Evolutionary conservation across 1,139 yeast genomes (phyloP).

Genomic region (Candida tetrigidarum): DNA sequence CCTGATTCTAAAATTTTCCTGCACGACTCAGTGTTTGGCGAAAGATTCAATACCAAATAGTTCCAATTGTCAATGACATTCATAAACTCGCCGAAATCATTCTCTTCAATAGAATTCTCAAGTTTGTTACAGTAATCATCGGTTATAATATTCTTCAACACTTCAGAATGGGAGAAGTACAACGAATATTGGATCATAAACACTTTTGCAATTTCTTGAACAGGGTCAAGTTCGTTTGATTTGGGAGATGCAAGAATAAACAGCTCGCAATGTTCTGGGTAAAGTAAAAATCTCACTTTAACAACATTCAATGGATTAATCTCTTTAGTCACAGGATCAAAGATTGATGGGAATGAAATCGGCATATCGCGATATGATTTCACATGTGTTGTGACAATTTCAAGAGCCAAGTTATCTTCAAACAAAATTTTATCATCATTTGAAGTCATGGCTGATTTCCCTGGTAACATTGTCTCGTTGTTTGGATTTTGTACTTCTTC

Average conservation of each 20-base stretch:
- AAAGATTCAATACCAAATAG: constrained; percentile 36
- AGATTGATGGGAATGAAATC: constrained; percentile 41
- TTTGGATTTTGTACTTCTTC: constrained; percentile 8
- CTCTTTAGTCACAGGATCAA: constrained; percentile 21
- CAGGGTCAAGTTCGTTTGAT: constrained; percentile 67
- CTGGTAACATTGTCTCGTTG: constrained; percentile 11
- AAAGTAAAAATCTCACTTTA: constrained; percentile 40
- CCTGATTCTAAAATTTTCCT: constrained; percentile 12
- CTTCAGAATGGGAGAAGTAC: constrained; percentile 43
- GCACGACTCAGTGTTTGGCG: constrained; percentile 29
- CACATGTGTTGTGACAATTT: constrained; percentile 31
- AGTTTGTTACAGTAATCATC: constrained; percentile 38
- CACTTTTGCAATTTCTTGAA: constrained; percentile 66
- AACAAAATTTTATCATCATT: constrained; percentile 22
- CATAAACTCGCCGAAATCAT: constrained; percentile 41
- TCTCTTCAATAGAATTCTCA: constrained; percentile 34
- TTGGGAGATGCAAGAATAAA: constrained; percentile 50
- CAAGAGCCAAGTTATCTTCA: constrained; percentile 33
- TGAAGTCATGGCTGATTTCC: constrained; percentile 22
- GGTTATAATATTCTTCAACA: constrained; percentile 38
- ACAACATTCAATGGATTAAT: constrained; percentile 36
- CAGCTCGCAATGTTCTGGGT: constrained; percentile 47
- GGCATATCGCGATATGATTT: constrained; percentile 41
- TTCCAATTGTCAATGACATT: constrained; percentile 48
- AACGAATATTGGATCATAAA: constrained; percentile 47